Evolutionary conservation across 169 alveolate genomes (phyloP).

Genomic region (Fabrea salina): DNA sequence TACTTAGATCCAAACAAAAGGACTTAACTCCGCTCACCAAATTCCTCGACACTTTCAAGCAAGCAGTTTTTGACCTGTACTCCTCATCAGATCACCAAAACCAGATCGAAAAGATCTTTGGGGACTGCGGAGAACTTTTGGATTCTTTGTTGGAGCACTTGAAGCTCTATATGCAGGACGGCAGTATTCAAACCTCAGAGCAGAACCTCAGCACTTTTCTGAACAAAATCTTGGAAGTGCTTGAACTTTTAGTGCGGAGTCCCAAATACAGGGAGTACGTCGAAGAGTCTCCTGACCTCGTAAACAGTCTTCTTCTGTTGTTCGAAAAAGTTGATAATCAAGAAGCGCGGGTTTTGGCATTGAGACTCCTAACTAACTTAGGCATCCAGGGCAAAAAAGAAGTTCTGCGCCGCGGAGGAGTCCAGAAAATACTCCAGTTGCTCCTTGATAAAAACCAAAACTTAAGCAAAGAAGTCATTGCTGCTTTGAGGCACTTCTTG

Average conservation of each 20-base stretch:
- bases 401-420: neutral
- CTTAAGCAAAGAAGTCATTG: neutral
- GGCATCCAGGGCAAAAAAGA: conserved; percentile 6
- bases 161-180: neutral
- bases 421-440: neutral
- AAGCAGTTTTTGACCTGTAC: neutral
- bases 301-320: neutral
- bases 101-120: conserved; percentile 6
- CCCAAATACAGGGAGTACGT: neutral
- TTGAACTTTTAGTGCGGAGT: conserved; percentile 11
- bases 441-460: conserved; percentile 6
- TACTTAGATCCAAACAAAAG: neutral
- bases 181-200: neutral
- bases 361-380: neutral
- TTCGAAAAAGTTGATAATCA: conserved; percentile 8
- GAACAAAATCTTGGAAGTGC: neutral
- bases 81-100: neutral
- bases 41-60: conserved; percentile 7
- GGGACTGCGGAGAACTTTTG: neutral
- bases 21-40: neutral
- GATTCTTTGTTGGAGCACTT: neutral
- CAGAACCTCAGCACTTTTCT: neutral
- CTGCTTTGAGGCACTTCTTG: neutral
- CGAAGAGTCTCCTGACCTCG: neutral
- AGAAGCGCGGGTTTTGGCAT: neutral